Percentiles rank a stretch among this genome's conserved stretches.
phyloP scores from a whole-genome alignment of 2,329 filamentous ascomycete genomes.

The Hypomyces rosellus region DNA sequence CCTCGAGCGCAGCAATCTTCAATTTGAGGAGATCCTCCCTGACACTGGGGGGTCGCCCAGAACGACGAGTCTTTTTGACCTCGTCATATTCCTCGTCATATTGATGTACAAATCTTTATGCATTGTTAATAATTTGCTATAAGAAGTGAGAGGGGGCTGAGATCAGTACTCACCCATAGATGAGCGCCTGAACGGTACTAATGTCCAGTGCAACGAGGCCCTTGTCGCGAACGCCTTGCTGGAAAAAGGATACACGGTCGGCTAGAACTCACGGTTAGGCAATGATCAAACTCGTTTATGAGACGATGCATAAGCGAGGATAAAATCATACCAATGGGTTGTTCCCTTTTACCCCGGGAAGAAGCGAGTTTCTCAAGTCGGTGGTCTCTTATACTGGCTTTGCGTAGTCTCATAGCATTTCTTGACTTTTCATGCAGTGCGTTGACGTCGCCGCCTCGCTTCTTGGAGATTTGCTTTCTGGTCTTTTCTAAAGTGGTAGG shows the following conservation, averaged over 20 bases:
- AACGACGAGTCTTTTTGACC: slow-evolving; percentile 62
- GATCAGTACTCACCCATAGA: slow-evolving; percentile 46
- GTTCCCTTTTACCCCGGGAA: slow-evolving; percentile 67
- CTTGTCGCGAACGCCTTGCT: slow-evolving; percentile 54
- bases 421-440: slow-evolving; percentile 82
- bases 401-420: slow-evolving; percentile 74
- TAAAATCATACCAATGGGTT: slow-evolving; percentile 56
- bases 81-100: slow-evolving; percentile 63
- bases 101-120: slow-evolving; percentile 55
- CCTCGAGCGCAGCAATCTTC: slow-evolving; percentile 62
- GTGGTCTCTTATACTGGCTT: slow-evolving; percentile 74
- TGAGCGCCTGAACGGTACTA: slow-evolving; percentile 53
- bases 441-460: slow-evolving; percentile 66
- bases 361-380: slow-evolving; percentile 67
- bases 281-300: slow-evolving; percentile 10
- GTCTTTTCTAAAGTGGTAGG: slow-evolving; percentile 74
- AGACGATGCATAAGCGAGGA: background rate
- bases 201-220: slow-evolving; percentile 41
- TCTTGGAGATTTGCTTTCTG: slow-evolving; percentile 84
- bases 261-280: background rate
- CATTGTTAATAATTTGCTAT: slow-evolving; percentile 4
- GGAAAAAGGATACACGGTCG: slow-evolving; percentile 54
- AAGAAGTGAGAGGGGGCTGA: background rate
- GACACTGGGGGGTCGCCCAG: slow-evolving; percentile 71
- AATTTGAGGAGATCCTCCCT: slow-evolving; percentile 72